phyloP scores from a whole-genome alignment of 495 filamentous ascomycete species.

The Chaetomidium leptoderma region DNA sequence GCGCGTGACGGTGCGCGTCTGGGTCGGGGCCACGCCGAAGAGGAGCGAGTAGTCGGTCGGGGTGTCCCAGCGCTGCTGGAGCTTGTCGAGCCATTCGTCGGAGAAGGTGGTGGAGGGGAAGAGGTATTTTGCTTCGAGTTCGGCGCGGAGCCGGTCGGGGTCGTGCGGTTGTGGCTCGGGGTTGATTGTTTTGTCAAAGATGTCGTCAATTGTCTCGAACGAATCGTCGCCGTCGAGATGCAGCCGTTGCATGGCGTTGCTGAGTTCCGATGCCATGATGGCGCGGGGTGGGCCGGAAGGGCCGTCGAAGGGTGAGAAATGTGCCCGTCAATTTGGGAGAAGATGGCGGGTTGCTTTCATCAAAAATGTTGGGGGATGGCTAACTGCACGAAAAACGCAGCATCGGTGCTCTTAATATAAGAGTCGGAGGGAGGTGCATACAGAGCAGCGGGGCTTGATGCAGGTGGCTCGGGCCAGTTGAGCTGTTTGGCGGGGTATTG shows the following conservation, averaged over 20 bases:
- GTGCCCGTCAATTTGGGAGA: background rate
- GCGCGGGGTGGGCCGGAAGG: background rate
- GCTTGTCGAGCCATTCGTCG: slow-evolving; percentile 73
- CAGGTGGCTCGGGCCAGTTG: too few species aligned
- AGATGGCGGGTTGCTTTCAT: background rate
- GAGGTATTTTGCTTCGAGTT: slow-evolving; percentile 74
- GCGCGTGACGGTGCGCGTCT: slow-evolving; percentile 85
- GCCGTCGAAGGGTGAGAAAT: background rate
- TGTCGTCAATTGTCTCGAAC: slow-evolving; percentile 50
- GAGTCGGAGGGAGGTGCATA: too few species aligned
- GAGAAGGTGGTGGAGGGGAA: slow-evolving; percentile 73
- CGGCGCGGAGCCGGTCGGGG: slow-evolving; percentile 55
- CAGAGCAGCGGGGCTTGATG: too few species aligned
- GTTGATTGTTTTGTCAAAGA: slow-evolving; percentile 51
- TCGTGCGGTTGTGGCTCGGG: slow-evolving; percentile 55
- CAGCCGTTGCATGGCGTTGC: slow-evolving; percentile 39
- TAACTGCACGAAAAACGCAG: too few species aligned
- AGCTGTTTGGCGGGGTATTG: too few species aligned
- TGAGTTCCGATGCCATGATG: slow-evolving; percentile 40
- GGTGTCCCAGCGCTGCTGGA: slow-evolving; percentile 89
- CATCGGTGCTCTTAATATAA: too few species aligned
- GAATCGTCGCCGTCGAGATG: slow-evolving; percentile 29
- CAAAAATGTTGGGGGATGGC: too few species aligned
- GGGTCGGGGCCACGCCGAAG: slow-evolving; percentile 82
- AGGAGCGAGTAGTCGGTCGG: slow-evolving; percentile 70